Conservation (phyloP, 2,329 filamentous ascomycete genomes). For the Alternaria brassicicola region DNA sequence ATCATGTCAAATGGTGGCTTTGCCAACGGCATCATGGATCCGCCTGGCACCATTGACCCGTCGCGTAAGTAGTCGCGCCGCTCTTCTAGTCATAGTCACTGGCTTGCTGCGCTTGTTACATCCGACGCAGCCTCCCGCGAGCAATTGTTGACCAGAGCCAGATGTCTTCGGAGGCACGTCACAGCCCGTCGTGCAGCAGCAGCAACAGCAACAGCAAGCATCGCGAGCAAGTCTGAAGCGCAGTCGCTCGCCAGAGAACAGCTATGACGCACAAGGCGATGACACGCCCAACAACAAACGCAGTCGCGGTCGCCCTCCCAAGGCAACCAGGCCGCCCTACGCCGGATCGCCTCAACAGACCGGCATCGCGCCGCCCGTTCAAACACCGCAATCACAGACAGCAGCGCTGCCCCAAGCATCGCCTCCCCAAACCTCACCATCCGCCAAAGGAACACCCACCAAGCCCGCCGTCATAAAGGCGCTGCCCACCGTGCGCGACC, state of each 20-base stretch:
- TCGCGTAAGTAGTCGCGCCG: constrained; percentile 25
- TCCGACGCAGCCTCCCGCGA: constrained; percentile 34
- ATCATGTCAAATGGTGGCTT: constrained; percentile 49
- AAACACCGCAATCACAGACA: constrained; percentile 62
- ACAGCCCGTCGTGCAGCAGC: constrained; percentile 42
- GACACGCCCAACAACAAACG: constrained; percentile 27
- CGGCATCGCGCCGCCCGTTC: constrained; percentile 56
- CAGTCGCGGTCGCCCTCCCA: constrained; percentile 64
- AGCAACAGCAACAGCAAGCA: constrained; percentile 34
- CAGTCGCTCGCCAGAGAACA: constrained; percentile 50
- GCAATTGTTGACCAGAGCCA: constrained; percentile 31
- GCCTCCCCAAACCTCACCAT: constrained; percentile 67
- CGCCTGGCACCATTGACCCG: constrained; percentile 51
- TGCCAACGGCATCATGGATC: constrained; percentile 50
- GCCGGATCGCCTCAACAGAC: constrained; percentile 60
- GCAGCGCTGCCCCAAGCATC: constrained; percentile 57
- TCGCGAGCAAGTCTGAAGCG: constrained; percentile 48
- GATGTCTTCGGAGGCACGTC: constrained; percentile 40
- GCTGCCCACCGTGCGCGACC: constrained; percentile 91
- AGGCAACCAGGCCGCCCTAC: constrained; percentile 53
- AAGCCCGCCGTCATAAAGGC: constrained; percentile 86
- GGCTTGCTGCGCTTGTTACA: constrained; percentile 39
- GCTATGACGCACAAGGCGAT: constrained; percentile 44
- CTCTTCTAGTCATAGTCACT: constrained; percentile 5
- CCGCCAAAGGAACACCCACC: constrained; percentile 74